These are phyloP conservation scores for Halophytophthora polymorphica DNA, from an alignment of 352 stramenopile species.

Conservation along the genomic window DNA sequence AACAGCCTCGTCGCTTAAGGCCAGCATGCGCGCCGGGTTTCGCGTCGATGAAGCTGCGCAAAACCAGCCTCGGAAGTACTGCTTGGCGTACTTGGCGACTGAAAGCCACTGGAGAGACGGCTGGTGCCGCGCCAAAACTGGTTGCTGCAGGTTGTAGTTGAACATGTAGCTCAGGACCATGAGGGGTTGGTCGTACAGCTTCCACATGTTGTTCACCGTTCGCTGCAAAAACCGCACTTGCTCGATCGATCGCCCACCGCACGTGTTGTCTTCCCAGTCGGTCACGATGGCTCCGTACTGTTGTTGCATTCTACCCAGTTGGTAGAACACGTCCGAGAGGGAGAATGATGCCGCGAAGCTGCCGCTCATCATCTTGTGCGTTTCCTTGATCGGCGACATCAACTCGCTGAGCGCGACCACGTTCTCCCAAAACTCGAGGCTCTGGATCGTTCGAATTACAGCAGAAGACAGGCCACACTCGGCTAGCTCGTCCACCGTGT, in stretches of 20 bases:
- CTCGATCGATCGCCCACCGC: slow-evolving; percentile 38
- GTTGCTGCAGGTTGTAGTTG: slow-evolving; percentile 66
- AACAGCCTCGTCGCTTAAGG: slow-evolving; percentile 50
- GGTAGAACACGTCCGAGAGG: slow-evolving; percentile 70
- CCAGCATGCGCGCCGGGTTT: slow-evolving; percentile 25
- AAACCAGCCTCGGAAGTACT: slow-evolving; percentile 75
- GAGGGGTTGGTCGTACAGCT: slow-evolving; percentile 70
- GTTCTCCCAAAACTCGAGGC: slow-evolving; percentile 69
- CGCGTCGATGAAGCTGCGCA: slow-evolving; percentile 30
- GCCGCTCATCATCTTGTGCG: slow-evolving; percentile 57
- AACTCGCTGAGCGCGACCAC: slow-evolving; percentile 71
- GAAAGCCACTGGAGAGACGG: slow-evolving; percentile 66
- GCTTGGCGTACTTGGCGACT: slow-evolving; percentile 73
- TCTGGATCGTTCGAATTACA: slow-evolving; percentile 58
- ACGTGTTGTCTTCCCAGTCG: slow-evolving; percentile 65
- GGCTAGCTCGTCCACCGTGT: slow-evolving; percentile 41
- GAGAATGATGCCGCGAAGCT: slow-evolving; percentile 37
- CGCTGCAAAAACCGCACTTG: slow-evolving; percentile 58
- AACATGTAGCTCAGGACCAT: slow-evolving; percentile 72
- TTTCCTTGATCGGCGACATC: slow-evolving; percentile 79
- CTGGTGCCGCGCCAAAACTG: slow-evolving; percentile 44
- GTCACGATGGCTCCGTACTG: slow-evolving; percentile 65
- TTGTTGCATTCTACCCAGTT: slow-evolving; percentile 78
- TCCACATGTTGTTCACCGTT: slow-evolving; percentile 68
- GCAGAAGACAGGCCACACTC: slow-evolving; percentile 34